Evolutionary conservation across 2,329 filamentous ascomycete species (phyloP).

Genomic region (Penicillium palitans): DNA sequence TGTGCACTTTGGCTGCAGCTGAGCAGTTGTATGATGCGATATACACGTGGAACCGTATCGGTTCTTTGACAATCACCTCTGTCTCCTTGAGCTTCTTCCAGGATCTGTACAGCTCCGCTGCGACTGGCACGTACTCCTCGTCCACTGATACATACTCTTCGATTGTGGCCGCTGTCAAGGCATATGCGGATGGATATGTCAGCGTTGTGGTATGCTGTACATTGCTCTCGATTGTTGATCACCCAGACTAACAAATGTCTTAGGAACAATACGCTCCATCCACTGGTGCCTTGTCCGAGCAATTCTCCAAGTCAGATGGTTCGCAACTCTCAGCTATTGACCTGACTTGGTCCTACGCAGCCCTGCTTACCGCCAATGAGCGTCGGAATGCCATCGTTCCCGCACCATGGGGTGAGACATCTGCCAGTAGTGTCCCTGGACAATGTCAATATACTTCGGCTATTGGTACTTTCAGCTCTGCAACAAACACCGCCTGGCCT

Average conservation of each 20-base stretch:
- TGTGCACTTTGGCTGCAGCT: slow-evolving; percentile 73
- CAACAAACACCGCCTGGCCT: slow-evolving; percentile 37
- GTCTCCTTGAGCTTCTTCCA: slow-evolving; percentile 71
- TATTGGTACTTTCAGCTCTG: slow-evolving; percentile 36
- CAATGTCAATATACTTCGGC: slow-evolving; percentile 34
- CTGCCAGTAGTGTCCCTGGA: slow-evolving; percentile 34
- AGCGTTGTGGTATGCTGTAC: slow-evolving; percentile 39
- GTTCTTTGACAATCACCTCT: slow-evolving; percentile 64
- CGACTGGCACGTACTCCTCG: slow-evolving; percentile 64
- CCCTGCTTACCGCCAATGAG: slow-evolving; percentile 40
- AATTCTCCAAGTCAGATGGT: slow-evolving; percentile 41
- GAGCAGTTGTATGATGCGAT: slow-evolving; percentile 78
- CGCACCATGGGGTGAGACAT: slow-evolving; percentile 36
- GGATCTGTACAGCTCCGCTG: slow-evolving; percentile 60
- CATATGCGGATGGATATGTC: slow-evolving; percentile 62
- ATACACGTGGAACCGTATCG: slow-evolving; percentile 66
- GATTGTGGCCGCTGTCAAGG: slow-evolving; percentile 61
- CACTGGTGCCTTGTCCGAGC: slow-evolving; percentile 43
- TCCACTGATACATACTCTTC: slow-evolving; percentile 54
- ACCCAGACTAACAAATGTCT: neutral
- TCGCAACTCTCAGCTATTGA: slow-evolving; percentile 41
- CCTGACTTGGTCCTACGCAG: slow-evolving; percentile 50
- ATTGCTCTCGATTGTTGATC: neutral
- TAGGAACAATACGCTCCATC: slow-evolving; percentile 29
- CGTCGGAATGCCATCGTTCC: slow-evolving; percentile 38